Percentiles rank a stretch among this genome's conserved stretches.
Conservation (phyloP, 768 basidiomycete genomes). For the Tulasnella sp. region DNA sequence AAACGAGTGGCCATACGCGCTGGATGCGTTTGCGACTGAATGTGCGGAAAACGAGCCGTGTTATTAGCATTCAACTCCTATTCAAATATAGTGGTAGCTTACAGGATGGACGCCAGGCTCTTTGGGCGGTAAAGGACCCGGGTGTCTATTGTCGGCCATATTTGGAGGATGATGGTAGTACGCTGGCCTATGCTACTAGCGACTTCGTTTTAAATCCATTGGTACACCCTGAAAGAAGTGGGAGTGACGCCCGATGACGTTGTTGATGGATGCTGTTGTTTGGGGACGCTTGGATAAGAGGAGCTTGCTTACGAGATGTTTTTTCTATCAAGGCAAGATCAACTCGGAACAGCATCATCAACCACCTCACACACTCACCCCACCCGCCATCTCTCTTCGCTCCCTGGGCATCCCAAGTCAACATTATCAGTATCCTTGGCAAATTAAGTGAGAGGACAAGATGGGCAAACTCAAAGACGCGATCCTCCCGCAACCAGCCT, state of each 20-base stretch:
- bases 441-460: background rate
- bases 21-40: background rate
- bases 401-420: too few species aligned
- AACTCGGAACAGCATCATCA: too few species aligned
- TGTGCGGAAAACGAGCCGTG: background rate
- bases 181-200: too few species aligned
- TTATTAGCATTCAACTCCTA: background rate
- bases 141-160: background rate
- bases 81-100: background rate
- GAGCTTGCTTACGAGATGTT: background rate
- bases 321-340: background rate
- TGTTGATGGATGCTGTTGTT: background rate
- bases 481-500: conserved; percentile 70
- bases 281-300: background rate
- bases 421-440: too few species aligned
- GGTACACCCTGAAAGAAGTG: too few species aligned
- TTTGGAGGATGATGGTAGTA: too few species aligned
- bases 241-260: background rate
- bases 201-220: too few species aligned
- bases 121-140: background rate
- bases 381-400: too few species aligned
- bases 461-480: conserved; percentile 16
- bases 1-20: background rate
- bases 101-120: background rate
- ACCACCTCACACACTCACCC: too few species aligned